These are phyloP conservation scores for Pseudohalonectria lignicola DNA, from an alignment of 2,329 filamentous ascomycete genomes.

Conservation along the genomic window DNA sequence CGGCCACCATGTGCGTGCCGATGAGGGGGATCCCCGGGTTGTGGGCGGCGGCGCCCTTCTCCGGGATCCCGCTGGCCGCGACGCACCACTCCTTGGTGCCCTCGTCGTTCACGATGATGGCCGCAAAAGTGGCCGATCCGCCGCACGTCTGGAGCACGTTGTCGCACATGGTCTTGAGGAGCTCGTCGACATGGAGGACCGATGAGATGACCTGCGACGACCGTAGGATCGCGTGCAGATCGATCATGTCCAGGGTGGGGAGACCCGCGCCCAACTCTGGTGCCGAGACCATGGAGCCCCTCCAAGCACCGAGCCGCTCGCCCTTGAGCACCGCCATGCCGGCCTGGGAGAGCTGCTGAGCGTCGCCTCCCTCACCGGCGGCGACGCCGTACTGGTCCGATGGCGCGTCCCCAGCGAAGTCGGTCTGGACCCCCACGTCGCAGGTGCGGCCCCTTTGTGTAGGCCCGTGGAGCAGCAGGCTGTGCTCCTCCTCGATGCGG, in stretches of 20 bases:
- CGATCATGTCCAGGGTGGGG: constrained; percentile 72
- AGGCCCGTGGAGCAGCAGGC: constrained; percentile 53
- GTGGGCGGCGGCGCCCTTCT: constrained; percentile 56
- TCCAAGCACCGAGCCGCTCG: constrained; percentile 52
- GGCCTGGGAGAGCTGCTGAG: constrained; percentile 30
- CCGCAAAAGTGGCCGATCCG: constrained; percentile 56
- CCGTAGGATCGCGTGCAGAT: constrained; percentile 66
- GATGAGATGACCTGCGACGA: constrained; percentile 74
- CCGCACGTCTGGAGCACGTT: constrained; percentile 72
- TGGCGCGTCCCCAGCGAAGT: constrained; percentile 48
- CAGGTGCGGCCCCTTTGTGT: constrained; percentile 44
- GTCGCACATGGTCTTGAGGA: constrained; percentile 71
- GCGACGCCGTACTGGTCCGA: constrained; percentile 38
- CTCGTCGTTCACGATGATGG: constrained; percentile 63
- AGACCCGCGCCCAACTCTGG: constrained; percentile 34
- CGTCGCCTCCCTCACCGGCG: constrained; percentile 31
- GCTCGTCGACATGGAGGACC: constrained; percentile 62
- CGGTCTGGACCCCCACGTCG: constrained; percentile 60
- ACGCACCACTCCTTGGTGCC: constrained; percentile 56
- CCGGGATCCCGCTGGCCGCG: constrained; percentile 62
- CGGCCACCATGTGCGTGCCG: constrained; percentile 57
- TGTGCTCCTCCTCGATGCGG: constrained; percentile 57
- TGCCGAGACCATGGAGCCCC: constrained; percentile 47
- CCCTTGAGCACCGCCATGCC: constrained; percentile 39
- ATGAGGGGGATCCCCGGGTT: constrained; percentile 53